Conservation (phyloP, 192 early-diverging fungal species). For the Pilaira anomala region DNA sequence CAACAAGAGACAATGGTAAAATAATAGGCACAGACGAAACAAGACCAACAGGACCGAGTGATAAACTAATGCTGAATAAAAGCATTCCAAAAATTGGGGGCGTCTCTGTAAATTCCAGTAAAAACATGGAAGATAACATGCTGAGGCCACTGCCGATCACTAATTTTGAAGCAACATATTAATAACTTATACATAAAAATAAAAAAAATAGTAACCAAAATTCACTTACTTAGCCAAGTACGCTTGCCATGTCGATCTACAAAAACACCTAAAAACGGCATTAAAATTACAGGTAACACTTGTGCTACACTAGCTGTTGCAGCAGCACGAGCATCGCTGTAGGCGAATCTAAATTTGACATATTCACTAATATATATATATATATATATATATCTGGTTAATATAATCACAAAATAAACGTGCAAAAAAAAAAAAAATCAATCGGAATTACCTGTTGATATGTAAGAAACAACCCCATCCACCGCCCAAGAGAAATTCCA, state of each 20-base stretch:
- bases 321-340: conserved; percentile 58
- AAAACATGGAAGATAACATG: conserved; percentile 25
- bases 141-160: conserved; percentile 31
- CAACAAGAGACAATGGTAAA: conserved; percentile 50
- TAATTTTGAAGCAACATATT: background rate
- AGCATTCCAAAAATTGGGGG: conserved; percentile 54
- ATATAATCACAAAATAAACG: too few relatives aligned
- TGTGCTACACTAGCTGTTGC: conserved; percentile 66
- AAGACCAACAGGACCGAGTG: conserved; percentile 55
- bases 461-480: conserved; percentile 66
- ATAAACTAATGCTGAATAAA: conserved; percentile 57
- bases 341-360: conserved; percentile 65
- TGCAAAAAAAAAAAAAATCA: conserved; percentile 1
- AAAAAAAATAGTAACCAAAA: background rate
- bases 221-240: conserved; percentile 42
- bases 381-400: too few relatives aligned
- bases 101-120: conserved; percentile 52
- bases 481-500: conserved; percentile 59
- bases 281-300: conserved; percentile 63
- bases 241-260: conserved; percentile 66
- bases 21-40: conserved; percentile 58
- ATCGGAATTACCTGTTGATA: conserved; percentile 51
- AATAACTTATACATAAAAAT: background rate
- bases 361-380: conserved; percentile 57
- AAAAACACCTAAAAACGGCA: conserved; percentile 69